A percentile compares a stretch with the other conserved stretches of the same genome.
These are phyloP conservation scores for Calonectria crousiana DNA, from an alignment of 2,329 filamentous ascomycete genomes.

Conservation along the genomic window DNA sequence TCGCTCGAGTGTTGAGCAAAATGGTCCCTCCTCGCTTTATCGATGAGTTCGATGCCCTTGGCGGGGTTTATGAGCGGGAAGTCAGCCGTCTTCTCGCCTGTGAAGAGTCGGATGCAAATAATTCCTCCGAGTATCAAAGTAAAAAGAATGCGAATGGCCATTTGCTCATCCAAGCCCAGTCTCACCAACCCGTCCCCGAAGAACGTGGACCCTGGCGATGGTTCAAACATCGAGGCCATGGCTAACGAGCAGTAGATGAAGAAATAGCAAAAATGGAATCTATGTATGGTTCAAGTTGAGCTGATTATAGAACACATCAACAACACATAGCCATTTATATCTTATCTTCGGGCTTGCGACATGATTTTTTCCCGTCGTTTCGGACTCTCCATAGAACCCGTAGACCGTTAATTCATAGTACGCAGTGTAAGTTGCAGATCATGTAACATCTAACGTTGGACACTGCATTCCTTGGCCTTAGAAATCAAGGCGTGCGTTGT, in stretches of 20 bases:
- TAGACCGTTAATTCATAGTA: not conserved
- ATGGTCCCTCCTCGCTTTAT: not conserved
- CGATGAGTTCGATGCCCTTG: not conserved
- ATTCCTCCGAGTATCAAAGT: not conserved
- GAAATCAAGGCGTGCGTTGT: not conserved
- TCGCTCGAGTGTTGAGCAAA: not conserved
- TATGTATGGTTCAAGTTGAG: not conserved
- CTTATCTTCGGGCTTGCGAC: not conserved
- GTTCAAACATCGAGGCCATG: not conserved
- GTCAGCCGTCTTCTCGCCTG: not conserved
- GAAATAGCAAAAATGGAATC: not conserved
- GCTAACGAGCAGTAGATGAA: not conserved
- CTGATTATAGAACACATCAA: not conserved
- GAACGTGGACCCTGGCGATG: not conserved
- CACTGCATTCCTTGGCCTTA: not conserved
- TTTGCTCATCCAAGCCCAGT: not conserved
- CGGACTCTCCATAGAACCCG: not conserved
- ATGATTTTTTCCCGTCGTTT: not conserved
- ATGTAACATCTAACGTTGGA: not conserved
- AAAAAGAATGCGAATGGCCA: not conserved
- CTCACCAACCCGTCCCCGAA: not conserved
- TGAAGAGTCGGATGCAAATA: not conserved
- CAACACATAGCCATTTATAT: not conserved
- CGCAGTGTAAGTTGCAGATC: not conserved
- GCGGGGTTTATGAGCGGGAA: not conserved